These are phyloP conservation scores for Paraphysoderma sedebokerense DNA, from an alignment of 371 early-diverging fungal species.

Conservation along the genomic window DNA sequence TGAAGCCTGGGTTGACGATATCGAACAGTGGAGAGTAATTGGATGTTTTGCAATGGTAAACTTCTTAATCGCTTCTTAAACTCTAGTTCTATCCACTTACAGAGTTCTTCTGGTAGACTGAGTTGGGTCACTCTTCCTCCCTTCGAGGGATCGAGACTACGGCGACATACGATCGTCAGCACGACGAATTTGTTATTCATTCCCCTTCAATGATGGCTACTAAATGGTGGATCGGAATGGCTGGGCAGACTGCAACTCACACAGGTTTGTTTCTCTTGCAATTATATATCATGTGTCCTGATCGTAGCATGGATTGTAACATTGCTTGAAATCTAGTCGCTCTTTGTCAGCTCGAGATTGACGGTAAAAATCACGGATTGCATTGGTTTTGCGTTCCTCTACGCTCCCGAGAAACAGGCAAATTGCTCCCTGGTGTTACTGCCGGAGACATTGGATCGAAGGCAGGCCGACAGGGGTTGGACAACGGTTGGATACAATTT, in stretches of 20 bases:
- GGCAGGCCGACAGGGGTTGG: slow-evolving; percentile 58
- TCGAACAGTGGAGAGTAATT: slow-evolving; percentile 28
- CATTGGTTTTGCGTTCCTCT: slow-evolving; percentile 69
- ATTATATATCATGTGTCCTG: no score
- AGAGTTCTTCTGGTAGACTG: slow-evolving; percentile 18
- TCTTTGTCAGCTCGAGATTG: neutral
- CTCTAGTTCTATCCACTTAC: neutral
- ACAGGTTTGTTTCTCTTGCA: no score
- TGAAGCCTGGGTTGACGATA: slow-evolving; percentile 27
- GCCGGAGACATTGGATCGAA: slow-evolving; percentile 76
- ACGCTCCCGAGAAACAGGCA: slow-evolving; percentile 49
- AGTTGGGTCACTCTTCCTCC: slow-evolving; percentile 19
- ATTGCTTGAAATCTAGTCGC: no score
- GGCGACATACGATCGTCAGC: slow-evolving; percentile 19
- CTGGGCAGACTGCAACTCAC: slow-evolving; percentile 19
- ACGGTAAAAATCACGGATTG: slow-evolving; percentile 19
- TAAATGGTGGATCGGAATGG: slow-evolving; percentile 28
- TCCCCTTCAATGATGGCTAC: slow-evolving; percentile 19
- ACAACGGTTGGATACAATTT: slow-evolving; percentile 90
- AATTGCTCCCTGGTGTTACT: slow-evolving; percentile 52
- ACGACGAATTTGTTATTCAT: slow-evolving; percentile 18
- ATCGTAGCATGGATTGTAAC: no score
- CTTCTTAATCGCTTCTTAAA: neutral
- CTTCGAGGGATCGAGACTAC: slow-evolving; percentile 20
- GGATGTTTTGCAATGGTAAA: slow-evolving; percentile 55